Evolutionary conservation across 2,329 filamentous ascomycete genomes (phyloP).

Genomic region (Teratosphaeria nubilosa): DNA sequence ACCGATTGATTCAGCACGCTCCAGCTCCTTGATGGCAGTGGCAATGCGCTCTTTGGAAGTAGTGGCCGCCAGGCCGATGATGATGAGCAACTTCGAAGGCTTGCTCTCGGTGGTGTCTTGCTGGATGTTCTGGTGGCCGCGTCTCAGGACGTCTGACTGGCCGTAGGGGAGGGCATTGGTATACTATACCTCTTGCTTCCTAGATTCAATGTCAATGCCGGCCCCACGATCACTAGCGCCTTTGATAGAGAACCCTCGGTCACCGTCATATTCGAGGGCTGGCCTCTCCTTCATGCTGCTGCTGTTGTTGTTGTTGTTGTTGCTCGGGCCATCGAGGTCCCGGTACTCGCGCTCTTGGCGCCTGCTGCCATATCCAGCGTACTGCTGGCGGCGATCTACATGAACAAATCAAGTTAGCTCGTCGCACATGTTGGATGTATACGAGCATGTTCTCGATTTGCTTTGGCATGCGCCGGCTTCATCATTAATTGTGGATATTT

Average conservation of each 20-base stretch:
- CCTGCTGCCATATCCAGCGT: not conserved
- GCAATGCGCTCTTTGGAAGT: constrained; percentile 64
- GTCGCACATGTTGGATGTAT: constrained; percentile 7
- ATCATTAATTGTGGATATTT: not conserved
- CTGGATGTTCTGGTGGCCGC: not conserved
- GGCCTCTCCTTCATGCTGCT: not conserved
- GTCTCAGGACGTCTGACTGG: not conserved
- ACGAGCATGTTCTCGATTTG: not conserved
- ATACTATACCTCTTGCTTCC: not conserved
- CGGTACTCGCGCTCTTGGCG: constrained; percentile 2
- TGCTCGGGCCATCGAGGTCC: constrained; percentile 3
- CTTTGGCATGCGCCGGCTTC: not conserved
- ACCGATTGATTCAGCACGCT: constrained; percentile 40
- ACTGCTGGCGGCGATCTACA: constrained; percentile 4
- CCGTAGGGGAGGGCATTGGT: not conserved
- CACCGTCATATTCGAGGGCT: not conserved
- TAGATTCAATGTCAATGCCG: not conserved
- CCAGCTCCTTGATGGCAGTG: constrained; percentile 63
- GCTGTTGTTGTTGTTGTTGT: not conserved
- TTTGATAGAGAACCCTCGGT: not conserved
- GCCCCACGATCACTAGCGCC: not conserved
- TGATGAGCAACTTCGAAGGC: not conserved
- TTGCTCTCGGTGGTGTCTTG: not conserved
- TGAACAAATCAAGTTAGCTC: constrained; percentile 5
- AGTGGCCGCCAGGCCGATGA: not conserved